These are phyloP conservation scores for Omphalotus olearius DNA, from an alignment of 1,284 basidiomycete species.

Conservation along the genomic window DNA sequence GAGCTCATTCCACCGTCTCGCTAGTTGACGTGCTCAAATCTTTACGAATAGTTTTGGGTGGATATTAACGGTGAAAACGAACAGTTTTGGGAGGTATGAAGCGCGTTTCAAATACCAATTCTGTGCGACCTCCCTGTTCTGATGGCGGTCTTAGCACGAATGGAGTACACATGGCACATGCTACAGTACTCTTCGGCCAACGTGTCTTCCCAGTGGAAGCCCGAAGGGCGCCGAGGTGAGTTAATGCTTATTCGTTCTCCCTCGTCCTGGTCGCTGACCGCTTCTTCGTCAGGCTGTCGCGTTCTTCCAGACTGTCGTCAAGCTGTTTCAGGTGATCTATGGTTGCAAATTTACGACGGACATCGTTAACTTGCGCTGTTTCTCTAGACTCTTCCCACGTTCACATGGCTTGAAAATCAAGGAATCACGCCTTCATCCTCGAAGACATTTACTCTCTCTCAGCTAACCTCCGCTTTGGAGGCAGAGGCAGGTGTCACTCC, in stretches of 20 bases:
- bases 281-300: slow-evolving; percentile 51
- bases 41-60: slow-evolving; percentile 49
- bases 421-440: slow-evolving; percentile 66
- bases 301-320: slow-evolving; percentile 66
- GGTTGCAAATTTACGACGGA: slow-evolving; percentile 7
- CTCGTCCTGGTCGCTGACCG: slow-evolving; percentile 2
- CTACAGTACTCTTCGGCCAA: slow-evolving; percentile 53
- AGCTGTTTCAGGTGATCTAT: slow-evolving; percentile 51
- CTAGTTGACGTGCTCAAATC: neutral
- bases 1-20: slow-evolving; percentile 10
- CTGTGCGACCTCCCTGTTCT: slow-evolving; percentile 14
- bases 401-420: slow-evolving; percentile 61
- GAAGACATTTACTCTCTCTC: slow-evolving; percentile 54
- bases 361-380: neutral
- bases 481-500: slow-evolving; percentile 52
- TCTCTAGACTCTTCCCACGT: slow-evolving; percentile 61
- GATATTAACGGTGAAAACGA: slow-evolving; percentile 59
- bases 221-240: slow-evolving; percentile 54
- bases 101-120: neutral
- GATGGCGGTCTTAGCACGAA: slow-evolving; percentile 45
- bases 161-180: slow-evolving; percentile 77
- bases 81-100: slow-evolving; percentile 63
- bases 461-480: slow-evolving; percentile 55
- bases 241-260: neutral
- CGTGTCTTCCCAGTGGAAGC: slow-evolving; percentile 57